phyloP scores from a whole-genome alignment of 768 basidiomycete species.

The Pseudohyphozyma bogoriensis region DNA sequence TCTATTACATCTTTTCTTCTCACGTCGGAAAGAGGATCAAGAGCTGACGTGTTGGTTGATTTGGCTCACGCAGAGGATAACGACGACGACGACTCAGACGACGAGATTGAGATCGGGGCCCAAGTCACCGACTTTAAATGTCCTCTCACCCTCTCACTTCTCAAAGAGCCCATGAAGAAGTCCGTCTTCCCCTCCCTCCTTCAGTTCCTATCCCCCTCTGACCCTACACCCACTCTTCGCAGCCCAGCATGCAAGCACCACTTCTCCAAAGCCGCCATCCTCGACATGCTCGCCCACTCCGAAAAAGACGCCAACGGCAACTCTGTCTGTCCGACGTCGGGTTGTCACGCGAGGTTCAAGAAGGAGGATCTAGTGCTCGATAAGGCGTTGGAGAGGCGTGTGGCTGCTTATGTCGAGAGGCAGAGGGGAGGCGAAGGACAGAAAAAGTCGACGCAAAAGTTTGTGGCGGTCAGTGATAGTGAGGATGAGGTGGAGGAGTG shows the following conservation, averaged over 20 bases:
- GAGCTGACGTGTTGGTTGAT: neutral
- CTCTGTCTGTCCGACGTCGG: conserved; percentile 59
- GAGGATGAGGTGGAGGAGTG: no score
- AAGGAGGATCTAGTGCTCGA: conserved; percentile 48
- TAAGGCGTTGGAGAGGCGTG: conserved; percentile 53
- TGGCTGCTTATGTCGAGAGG: conserved; percentile 52
- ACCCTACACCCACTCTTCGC: conserved; percentile 5
- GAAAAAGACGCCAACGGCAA: neutral
- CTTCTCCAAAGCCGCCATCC: conserved; percentile 48
- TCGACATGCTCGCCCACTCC: conserved; percentile 19
- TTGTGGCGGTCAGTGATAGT: conserved; percentile 12
- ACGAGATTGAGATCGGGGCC: conserved; percentile 81
- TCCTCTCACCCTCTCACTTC: conserved; percentile 59
- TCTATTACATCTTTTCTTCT: neutral
- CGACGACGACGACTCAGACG: conserved; percentile 72
- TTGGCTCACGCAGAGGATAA: conserved; percentile 54
- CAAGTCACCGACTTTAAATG: conserved; percentile 73
- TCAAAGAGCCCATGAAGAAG: conserved; percentile 73
- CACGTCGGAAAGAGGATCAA: no score
- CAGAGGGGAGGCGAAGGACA: conserved; percentile 42
- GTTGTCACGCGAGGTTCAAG: conserved; percentile 55
- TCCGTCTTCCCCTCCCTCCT: conserved; percentile 41
- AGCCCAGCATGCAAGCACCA: conserved; percentile 69
- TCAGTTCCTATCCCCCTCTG: conserved; percentile 6
- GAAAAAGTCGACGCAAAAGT: neutral